Evolutionary conservation across 2,329 filamentous ascomycete species (phyloP).

Genomic region (Hirsutella minnesotensis): DNA sequence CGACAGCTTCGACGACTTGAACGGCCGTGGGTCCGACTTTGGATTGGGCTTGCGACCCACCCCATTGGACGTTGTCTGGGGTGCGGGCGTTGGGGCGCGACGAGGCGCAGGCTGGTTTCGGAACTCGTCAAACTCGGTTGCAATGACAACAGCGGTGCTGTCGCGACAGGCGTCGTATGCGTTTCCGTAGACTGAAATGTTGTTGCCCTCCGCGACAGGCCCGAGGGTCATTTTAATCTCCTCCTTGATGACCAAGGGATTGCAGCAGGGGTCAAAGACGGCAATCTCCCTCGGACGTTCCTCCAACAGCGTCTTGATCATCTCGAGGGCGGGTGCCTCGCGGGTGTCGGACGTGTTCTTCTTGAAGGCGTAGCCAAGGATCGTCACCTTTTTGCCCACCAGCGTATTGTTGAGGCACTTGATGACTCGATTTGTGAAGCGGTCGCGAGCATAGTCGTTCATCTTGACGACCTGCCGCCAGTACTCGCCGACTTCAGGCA

Average conservation of each 20-base stretch:
- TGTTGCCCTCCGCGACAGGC: conserved; percentile 25
- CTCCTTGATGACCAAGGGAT: conserved; percentile 34
- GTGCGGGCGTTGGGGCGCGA: conserved; percentile 13
- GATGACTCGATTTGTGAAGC: conserved; percentile 57
- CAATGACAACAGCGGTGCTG: conserved; percentile 39
- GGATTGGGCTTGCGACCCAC: conserved; percentile 24
- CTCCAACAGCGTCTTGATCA: conserved; percentile 52
- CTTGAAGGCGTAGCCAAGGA: conserved; percentile 72
- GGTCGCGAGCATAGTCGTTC: conserved; percentile 62
- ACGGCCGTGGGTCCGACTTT: conserved; percentile 34
- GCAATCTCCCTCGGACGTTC: conserved; percentile 53
- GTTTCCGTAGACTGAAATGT: conserved; percentile 34
- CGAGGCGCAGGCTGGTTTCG: conserved; percentile 23
- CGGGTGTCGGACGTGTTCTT: conserved; percentile 67
- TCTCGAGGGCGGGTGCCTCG: conserved; percentile 56
- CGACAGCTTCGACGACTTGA: conserved; percentile 21
- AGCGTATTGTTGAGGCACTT: conserved; percentile 57
- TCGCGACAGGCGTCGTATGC: conserved; percentile 36
- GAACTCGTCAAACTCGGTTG: conserved; percentile 47
- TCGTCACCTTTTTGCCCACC: conserved; percentile 55
- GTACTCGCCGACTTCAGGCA: conserved; percentile 62
- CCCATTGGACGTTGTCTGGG: conserved; percentile 17
- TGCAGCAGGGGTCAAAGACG: conserved; percentile 56
- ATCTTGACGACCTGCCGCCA: conserved; percentile 64
- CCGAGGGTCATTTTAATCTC: conserved; percentile 36